Conservation (phyloP, 306 rosid genomes). For the Canavalia ensiformis region DNA sequence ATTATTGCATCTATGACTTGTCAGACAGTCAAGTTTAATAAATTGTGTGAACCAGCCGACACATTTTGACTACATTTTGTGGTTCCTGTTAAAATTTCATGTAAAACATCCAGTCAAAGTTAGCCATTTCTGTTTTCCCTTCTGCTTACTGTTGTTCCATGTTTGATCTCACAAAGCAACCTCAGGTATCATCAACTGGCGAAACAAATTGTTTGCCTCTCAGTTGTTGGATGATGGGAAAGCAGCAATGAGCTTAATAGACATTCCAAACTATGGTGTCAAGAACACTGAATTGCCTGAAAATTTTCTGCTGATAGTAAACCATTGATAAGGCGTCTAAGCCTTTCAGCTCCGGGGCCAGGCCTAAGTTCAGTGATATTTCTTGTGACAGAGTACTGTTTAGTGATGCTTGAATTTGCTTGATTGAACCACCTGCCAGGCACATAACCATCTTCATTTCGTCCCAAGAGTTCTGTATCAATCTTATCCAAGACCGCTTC, state of each 20-base stretch:
- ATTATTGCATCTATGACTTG: slow-evolving; percentile 11
- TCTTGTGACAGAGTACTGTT: slow-evolving; percentile 38
- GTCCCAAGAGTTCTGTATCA: slow-evolving; percentile 65
- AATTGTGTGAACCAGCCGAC: slow-evolving; percentile 28
- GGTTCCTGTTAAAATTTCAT: slow-evolving; percentile 44
- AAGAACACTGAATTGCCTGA: slow-evolving; percentile 64
- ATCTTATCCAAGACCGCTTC: slow-evolving; percentile 66
- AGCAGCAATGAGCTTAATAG: slow-evolving; percentile 17
- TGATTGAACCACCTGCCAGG: slow-evolving; percentile 70
- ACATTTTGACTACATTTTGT: slow-evolving; percentile 44
- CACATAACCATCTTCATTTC: slow-evolving; percentile 64
- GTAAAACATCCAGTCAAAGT: slow-evolving; percentile 42
- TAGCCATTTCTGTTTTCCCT: slow-evolving; percentile 41
- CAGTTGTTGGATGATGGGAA: slow-evolving; percentile 41
- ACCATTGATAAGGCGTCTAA: slow-evolving; percentile 61
- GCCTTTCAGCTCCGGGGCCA: slow-evolving; percentile 76
- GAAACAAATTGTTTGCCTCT: slow-evolving; percentile 36
- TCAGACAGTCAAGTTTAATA: neutral
- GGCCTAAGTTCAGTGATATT: slow-evolving; percentile 67
- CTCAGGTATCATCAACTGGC: slow-evolving; percentile 28
- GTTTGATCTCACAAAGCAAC: slow-evolving; percentile 40
- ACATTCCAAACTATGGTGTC: slow-evolving; percentile 36
- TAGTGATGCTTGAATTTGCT: slow-evolving; percentile 45
- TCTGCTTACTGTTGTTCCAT: slow-evolving; percentile 20
- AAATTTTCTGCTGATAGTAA: slow-evolving; percentile 71